Conservation (phyloP, 1,284 basidiomycete genomes). For the Sporisorium graminicola region DNA sequence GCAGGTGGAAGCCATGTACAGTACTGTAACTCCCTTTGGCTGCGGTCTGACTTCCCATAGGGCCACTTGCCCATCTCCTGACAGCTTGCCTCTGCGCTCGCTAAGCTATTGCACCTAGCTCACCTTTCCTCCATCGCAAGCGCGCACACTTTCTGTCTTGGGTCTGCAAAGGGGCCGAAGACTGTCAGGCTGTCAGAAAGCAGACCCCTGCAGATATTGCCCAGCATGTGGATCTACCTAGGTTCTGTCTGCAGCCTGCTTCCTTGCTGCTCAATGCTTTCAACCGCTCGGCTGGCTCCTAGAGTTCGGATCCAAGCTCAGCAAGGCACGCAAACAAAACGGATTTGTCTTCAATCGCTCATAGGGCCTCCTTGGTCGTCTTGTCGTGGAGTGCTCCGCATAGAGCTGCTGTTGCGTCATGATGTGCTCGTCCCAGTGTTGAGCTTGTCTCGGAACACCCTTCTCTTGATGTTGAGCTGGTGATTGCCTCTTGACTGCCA, state of each 20-base stretch:
- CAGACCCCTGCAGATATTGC: neutral
- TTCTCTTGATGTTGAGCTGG: neutral
- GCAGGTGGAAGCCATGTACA: too few relatives aligned
- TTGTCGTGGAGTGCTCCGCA: neutral
- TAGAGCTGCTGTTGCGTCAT: neutral
- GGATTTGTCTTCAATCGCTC: too few relatives aligned
- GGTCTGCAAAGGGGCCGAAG: too few relatives aligned
- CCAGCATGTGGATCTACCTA: neutral
- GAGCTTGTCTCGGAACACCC: neutral
- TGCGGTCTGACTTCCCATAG: neutral
- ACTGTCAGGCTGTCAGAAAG: neutral
- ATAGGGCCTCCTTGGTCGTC: neutral
- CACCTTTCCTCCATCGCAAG: too few relatives aligned
- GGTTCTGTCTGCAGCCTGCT: neutral
- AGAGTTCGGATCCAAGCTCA: neutral
- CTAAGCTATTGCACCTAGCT: neutral
- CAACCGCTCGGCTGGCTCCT: neutral
- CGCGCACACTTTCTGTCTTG: neutral
- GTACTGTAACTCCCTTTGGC: too few relatives aligned
- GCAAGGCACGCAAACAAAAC: too few relatives aligned
- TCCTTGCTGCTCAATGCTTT: neutral
- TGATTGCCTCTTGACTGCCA: neutral
- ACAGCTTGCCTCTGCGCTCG: neutral
- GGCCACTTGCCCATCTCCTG: neutral
- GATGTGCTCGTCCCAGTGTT: neutral